A percentile compares a stretch with the other conserved stretches of the same genome.
Evolutionary conservation across 257 asterid genomes (phyloP).

Genomic region (Echium plantagineum): DNA sequence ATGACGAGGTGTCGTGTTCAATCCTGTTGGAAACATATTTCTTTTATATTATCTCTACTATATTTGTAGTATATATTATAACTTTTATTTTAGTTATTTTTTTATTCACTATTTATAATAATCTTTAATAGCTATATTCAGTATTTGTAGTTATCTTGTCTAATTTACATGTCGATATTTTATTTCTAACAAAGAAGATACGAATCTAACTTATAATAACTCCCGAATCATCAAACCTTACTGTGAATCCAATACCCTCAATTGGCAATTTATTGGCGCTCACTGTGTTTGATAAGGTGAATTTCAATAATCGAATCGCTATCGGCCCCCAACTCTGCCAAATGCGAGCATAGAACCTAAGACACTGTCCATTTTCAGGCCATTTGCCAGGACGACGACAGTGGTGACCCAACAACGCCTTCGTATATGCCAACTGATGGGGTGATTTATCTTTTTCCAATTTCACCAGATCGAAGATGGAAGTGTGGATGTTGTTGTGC

Average conservation of each 20-base stretch:
- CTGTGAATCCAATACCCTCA: conserved; percentile 30
- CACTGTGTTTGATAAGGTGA: conserved; percentile 59
- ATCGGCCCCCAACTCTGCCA: conserved; percentile 60
- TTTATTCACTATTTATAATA: too few relatives aligned
- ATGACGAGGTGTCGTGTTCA: too few relatives aligned
- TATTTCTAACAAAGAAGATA: too few relatives aligned
- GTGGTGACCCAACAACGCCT: conserved; percentile 49
- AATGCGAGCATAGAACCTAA: conserved; percentile 34
- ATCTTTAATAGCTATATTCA: too few relatives aligned
- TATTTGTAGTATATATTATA: too few relatives aligned
- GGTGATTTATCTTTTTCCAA: conserved; percentile 49
- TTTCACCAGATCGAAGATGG: conserved; percentile 51
- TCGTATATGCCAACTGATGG: conserved; percentile 64
- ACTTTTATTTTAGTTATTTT: too few relatives aligned
- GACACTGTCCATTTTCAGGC: conserved; percentile 43
- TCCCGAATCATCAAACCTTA: too few relatives aligned
- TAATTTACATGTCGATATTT: too few relatives aligned
- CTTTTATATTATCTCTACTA: too few relatives aligned
- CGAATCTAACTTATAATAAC: too few relatives aligned
- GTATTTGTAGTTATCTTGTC: too few relatives aligned
- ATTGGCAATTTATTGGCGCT: conserved; percentile 24
- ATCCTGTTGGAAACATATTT: too few relatives aligned
- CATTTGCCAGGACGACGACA: conserved; percentile 59
- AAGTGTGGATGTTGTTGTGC: conserved; percentile 59
- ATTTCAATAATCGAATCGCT: conserved; percentile 40